Percentiles rank a stretch among this genome's conserved stretches.
phyloP scores from a whole-genome alignment of 805 yeast genomes.

The Yamadazyma sp. region DNA sequence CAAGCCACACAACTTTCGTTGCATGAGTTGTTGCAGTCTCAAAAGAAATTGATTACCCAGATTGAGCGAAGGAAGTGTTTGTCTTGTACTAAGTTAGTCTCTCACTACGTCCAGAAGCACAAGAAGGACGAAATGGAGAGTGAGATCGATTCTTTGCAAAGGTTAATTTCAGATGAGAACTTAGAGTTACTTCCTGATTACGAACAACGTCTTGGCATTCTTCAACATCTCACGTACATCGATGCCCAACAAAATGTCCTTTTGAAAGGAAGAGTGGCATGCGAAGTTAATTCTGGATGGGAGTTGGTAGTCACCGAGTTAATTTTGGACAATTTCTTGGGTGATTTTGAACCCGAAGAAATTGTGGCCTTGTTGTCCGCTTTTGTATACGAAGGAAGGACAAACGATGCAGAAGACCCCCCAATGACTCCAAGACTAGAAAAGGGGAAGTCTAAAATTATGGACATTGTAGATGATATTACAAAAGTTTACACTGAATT shows the following conservation, averaged over 20 bases:
- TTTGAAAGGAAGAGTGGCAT: constrained; percentile 81
- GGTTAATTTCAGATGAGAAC: constrained; percentile 79
- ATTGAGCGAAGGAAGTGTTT: constrained; percentile 27
- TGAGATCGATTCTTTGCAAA: constrained; percentile 56
- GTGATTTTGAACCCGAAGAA: constrained; percentile 92
- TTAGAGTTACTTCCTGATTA: constrained; percentile 90
- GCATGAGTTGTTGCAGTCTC: constrained; percentile 38
- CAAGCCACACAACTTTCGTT: constrained; percentile 31
- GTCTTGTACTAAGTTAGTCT: constrained; percentile 43
- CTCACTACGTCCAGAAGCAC: constrained; percentile 46
- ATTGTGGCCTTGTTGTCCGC: constrained; percentile 92
- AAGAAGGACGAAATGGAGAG: constrained; percentile 45
- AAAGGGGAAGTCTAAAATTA: constrained; percentile 62
- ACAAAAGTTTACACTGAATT: constrained; percentile 60
- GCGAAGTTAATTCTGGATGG: constrained; percentile 90
- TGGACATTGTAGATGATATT: constrained; percentile 65
- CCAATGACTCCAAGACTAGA: constrained; percentile 78
- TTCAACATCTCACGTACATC: constrained; percentile 76
- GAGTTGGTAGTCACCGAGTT: constrained; percentile 88
- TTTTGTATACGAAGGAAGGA: constrained; percentile 88
- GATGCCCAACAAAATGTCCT: constrained; percentile 74
- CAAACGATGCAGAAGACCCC: constrained; percentile 62
- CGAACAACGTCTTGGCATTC: constrained; percentile 79
- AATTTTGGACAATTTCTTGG: constrained; percentile 85
- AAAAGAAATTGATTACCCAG: constrained; percentile 31